Percentiles rank a stretch among this genome's conserved stretches.
Evolutionary conservation across 1,139 yeast genomes (phyloP).

Genomic region (Saccharomycopsis hybrid): DNA sequence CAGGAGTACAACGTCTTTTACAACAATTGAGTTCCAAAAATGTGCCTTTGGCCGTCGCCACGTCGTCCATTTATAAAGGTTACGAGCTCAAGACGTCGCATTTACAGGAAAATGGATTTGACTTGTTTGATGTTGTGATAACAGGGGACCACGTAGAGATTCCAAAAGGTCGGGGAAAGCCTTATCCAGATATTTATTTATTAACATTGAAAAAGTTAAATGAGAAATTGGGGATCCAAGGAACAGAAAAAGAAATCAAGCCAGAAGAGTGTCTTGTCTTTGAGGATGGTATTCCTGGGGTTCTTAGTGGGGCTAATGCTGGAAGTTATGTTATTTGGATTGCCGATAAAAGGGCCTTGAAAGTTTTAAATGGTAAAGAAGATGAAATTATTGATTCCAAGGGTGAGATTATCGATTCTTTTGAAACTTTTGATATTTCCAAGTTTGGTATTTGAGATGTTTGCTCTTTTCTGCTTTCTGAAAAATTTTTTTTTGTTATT

Average conservation of each 20-base stretch:
- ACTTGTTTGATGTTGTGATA: conserved; percentile 60
- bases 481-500: no score
- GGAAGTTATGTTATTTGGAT: conserved; percentile 77
- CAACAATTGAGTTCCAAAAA: conserved; percentile 40
- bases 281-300: conserved; percentile 91
- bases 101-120: conserved; percentile 48
- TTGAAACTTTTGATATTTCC: conserved; percentile 17
- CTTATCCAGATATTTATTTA: conserved; percentile 88
- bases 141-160: conserved; percentile 86
- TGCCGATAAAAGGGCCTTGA: conserved; percentile 69
- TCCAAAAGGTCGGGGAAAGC: conserved; percentile 83
- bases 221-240: conserved; percentile 29
- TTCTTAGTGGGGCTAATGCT: conserved; percentile 60
- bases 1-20: conserved; percentile 76
- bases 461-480: no score
- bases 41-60: conserved; percentile 88
- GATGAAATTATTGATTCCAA: conserved; percentile 41
- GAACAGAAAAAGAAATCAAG: conserved; percentile 37
- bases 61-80: conserved; percentile 64
- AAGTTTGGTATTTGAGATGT: conserved; percentile 9
- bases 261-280: conserved; percentile 82
- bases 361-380: conserved; percentile 43
- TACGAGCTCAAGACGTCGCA: conserved; percentile 65
- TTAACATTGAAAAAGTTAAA: conserved; percentile 71
- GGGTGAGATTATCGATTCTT: conserved; percentile 43